These are phyloP conservation scores for Cystofilobasidium capitatum DNA, from an alignment of 768 basidiomycete species.

Conservation along the genomic window DNA sequence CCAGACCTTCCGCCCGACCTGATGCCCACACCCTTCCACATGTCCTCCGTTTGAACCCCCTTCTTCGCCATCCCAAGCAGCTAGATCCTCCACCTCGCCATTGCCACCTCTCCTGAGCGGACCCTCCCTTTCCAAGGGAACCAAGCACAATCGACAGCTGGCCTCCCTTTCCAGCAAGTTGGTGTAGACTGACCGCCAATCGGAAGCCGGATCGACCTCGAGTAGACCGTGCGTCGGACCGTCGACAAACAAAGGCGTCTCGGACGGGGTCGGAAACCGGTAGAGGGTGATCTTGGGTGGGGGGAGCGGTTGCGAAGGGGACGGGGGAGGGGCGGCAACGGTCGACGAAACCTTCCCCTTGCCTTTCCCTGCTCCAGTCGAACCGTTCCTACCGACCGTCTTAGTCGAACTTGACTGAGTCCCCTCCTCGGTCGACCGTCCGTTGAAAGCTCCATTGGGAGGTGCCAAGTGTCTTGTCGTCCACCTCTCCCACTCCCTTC, in stretches of 20 bases:
- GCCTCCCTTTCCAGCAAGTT: conserved; percentile 29
- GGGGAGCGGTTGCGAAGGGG: background rate
- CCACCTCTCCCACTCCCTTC: conserved; percentile 27
- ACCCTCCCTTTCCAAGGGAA: conserved; percentile 5
- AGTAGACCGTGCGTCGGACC: conserved; percentile 29
- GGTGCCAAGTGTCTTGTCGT: background rate
- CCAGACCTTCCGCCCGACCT: conserved; percentile 34
- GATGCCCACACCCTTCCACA: conserved; percentile 36
- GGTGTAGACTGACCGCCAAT: conserved; percentile 34
- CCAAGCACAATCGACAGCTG: conserved; percentile 15
- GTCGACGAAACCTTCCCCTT: conserved; percentile 13
- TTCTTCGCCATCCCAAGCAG: conserved; percentile 36
- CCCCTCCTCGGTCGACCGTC: background rate
- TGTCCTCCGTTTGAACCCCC: conserved; percentile 35
- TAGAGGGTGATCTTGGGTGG: conserved; percentile 32
- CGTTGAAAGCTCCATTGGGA: background rate
- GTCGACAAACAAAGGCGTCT: conserved; percentile 10
- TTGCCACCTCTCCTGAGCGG: conserved; percentile 26
- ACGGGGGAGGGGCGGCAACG: background rate
- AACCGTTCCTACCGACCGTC: too few relatives aligned
- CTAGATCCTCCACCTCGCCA: conserved; percentile 20
- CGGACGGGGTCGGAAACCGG: conserved; percentile 33
- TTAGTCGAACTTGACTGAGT: background rate
- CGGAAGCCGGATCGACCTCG: conserved; percentile 30
- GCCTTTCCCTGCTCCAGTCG: conserved; percentile 15